phyloP scores from a whole-genome alignment of 805 yeast genomes.

The Barnettozyma sp. region DNA sequence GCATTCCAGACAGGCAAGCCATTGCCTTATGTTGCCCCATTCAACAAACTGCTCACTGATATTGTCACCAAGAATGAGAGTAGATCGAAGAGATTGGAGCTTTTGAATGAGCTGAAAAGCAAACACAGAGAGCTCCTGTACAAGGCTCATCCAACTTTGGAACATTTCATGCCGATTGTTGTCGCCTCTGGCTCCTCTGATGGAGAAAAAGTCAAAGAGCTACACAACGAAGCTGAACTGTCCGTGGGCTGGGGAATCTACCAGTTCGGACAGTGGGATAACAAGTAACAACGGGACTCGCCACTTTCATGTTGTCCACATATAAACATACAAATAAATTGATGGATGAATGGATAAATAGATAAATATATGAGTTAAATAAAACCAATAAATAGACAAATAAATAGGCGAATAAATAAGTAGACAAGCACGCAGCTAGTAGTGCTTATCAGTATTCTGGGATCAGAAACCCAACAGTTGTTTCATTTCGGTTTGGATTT shows the following conservation, averaged over 20 bases:
- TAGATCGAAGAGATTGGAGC: slow-evolving; percentile 27
- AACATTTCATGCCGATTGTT: slow-evolving; percentile 63
- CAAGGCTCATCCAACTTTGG: slow-evolving; percentile 68
- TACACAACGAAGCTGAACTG: slow-evolving; percentile 37
- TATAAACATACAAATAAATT: too few species aligned
- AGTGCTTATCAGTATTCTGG: too few species aligned
- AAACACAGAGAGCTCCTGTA: slow-evolving; percentile 30
- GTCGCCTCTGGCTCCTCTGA: slow-evolving; percentile 52
- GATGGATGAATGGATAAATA: too few species aligned
- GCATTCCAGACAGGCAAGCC: slow-evolving; percentile 18
- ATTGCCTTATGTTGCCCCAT: slow-evolving; percentile 45
- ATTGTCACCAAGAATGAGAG: slow-evolving; percentile 30
- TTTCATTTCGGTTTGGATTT: slow-evolving; percentile 22
- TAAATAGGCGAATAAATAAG: slow-evolving; percentile 4
- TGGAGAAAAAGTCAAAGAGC: slow-evolving; percentile 33
- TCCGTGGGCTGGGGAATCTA: slow-evolving; percentile 71
- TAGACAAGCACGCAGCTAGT: too few species aligned
- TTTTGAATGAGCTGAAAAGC: slow-evolving; percentile 32
- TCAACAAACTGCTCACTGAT: slow-evolving; percentile 40
- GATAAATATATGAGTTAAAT: slow-evolving; percentile 7
- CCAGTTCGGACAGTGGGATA: slow-evolving; percentile 33
- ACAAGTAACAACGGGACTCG: too few species aligned
- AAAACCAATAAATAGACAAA: slow-evolving; percentile 8
- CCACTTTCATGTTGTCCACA: too few species aligned
- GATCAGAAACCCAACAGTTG: slow-evolving; percentile 11